Percentiles rank a stretch among this genome's conserved stretches.
Evolutionary conservation across 2,329 filamentous ascomycete genomes (phyloP).

Genomic region (Acrocalymma vagum): DNA sequence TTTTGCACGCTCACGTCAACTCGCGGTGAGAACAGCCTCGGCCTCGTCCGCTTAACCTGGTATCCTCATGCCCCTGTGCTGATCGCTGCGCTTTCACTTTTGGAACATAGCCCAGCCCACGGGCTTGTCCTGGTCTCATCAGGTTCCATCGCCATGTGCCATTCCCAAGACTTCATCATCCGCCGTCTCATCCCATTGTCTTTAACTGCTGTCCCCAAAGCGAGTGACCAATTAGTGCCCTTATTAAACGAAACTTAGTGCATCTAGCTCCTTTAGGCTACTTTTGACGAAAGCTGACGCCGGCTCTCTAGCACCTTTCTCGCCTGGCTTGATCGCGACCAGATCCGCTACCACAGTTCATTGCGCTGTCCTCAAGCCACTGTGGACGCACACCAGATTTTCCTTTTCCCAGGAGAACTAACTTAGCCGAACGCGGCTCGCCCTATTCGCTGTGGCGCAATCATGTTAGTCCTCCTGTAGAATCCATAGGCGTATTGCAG

Average conservation of each 20-base stretch:
- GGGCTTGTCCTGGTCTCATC: constrained; percentile 19
- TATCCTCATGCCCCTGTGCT: constrained; percentile 14
- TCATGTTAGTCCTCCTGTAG: constrained; percentile 17
- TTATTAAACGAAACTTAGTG: constrained; percentile 27
- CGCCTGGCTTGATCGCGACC: constrained; percentile 37
- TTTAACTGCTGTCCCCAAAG: constrained; percentile 12
- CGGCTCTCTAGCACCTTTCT: constrained; percentile 26
- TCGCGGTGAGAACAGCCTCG: constrained; percentile 6
- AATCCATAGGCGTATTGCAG: constrained; percentile 16
- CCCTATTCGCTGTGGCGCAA: constrained; percentile 20
- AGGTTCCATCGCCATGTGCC: constrained; percentile 35
- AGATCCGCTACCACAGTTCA: constrained; percentile 11
- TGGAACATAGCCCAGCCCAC: constrained; percentile 16
- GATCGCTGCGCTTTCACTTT: constrained; percentile 24
- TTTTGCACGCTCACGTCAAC: constrained; percentile 5
- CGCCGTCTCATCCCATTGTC: background rate
- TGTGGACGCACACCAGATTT: constrained; percentile 26
- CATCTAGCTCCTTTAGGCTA: constrained; percentile 32
- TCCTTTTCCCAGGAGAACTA: constrained; percentile 21
- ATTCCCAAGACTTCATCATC: constrained; percentile 21
- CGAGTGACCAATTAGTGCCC: constrained; percentile 34
- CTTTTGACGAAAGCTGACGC: constrained; percentile 39
- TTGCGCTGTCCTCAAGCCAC: constrained; percentile 25
- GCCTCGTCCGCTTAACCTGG: constrained; percentile 24
- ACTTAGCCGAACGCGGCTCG: constrained; percentile 25